Conservation (phyloP, 2,329 filamentous ascomycete species). For the Colletotrichum magnum region DNA sequence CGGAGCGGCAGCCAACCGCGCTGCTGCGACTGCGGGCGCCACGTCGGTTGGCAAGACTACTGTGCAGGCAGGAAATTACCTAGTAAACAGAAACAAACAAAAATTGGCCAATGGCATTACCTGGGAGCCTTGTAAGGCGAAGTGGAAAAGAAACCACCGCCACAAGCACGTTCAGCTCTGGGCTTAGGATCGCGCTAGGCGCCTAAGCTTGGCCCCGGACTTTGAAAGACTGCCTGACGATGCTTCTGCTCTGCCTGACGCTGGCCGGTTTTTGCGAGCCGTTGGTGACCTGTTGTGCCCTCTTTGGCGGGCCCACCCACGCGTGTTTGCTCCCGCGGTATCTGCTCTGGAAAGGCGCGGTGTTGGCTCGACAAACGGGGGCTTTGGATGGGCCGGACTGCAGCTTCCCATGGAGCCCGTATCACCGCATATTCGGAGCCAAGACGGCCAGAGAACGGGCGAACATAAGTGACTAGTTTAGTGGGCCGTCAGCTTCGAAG, state of each 20-base stretch:
- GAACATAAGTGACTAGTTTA: no score
- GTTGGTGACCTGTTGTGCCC: neutral
- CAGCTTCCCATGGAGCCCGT: neutral
- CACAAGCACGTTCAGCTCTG: neutral
- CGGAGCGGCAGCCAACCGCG: no score
- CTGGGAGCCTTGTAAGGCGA: neutral
- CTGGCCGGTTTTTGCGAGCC: no score
- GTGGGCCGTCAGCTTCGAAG: no score
- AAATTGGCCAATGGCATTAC: neutral
- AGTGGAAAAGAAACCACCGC: neutral
- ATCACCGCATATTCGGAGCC: neutral
- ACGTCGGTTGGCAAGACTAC: no score
- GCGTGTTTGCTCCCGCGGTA: neutral
- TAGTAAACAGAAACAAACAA: no score
- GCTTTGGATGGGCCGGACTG: no score
- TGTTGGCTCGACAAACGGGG: no score
- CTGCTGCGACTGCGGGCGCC: no score
- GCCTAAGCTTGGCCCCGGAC: conserved; percentile 2
- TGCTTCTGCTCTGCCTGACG: neutral
- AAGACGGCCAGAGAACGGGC: neutral
- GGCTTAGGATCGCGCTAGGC: neutral
- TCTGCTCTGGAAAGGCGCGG: neutral
- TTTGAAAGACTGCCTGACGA: neutral
- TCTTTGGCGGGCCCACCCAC: neutral
- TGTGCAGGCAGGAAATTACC: no score